Base-by-base conservation (phyloP, 2,329 filamentous ascomycete genomes). In the Aspergillus felis region DNA sequence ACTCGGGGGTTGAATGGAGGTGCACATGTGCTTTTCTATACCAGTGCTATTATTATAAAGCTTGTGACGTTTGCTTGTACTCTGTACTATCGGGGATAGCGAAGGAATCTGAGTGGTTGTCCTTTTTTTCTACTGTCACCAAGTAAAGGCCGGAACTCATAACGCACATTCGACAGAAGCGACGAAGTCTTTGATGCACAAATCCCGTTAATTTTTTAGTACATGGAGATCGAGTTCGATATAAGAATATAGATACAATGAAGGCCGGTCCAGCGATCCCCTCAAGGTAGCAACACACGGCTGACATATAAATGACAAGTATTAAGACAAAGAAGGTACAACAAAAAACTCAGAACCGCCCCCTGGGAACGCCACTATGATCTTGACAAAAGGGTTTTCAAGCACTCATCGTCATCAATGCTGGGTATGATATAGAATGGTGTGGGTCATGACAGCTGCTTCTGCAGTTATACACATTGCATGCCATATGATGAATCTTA, bases 161-260 rank as follows among this genome's bases (percentile, higher is more conserved):
- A 20, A 20, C 22, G 42, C 10, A 46, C 20, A 20, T 4, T 38
- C 14, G 32, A 17, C 6, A 38, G 6, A 38, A 17, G 29, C 32
- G 3, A 46, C 48, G 28, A 50, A 24, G n/a, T 12, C 24, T 55
- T 28, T 44, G 8, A 29, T n/a, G 50, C 20, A 48, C 38, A 54
- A 20, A 53, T 57, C 51, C 51, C 42, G 28, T 59, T 42, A 51
- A 7, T 42, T 25, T 14, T 28, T 38, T 24, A 61, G 29, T 28
- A 54, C 56, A 51, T 47, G 48, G 51, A 27, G 47, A 48, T 17
- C 29, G 61, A 57, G 56, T 46, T 61, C 58, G 49, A 57, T 58
- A 61, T 59, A 61, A 61, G 50, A 48, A 62, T 66, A 70, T 69
- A 70, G 63, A 57, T 70, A 71, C 67, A 70, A 58, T 59, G 56